Evolutionary conservation across 768 basidiomycete species (phyloP), one percentile per base, ranked within the genome.

Genomic region (Podaxis rugospora): DNA sequence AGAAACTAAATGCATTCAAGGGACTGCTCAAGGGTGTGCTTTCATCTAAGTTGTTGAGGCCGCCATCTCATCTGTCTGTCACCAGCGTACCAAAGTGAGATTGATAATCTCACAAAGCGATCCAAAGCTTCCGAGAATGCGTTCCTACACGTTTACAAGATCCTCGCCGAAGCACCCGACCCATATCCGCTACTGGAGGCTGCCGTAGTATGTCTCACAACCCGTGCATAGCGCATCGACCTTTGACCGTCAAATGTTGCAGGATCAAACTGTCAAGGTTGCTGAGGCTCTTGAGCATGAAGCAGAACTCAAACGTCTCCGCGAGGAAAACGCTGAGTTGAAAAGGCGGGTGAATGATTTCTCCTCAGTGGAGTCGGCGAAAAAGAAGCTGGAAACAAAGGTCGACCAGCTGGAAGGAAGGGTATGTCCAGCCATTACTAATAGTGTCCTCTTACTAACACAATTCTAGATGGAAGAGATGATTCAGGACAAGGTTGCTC

Each of bases 131-230:
- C 95, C 9, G 97, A 99, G 79, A 95, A 91, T 68, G 92, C 95
- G 0, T 98, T 99, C 74, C 79, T 98, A n/a, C 93, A 88, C 67
- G 89, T 95, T 18, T 98, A 98, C 81, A 98, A 98, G 71, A 85
- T 96, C 21, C 75, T 99, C 6, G 95, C 96, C 0, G 97, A 99
- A 69, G 96, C 93, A 2, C 97, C 96, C 0, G 97, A 99, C 71
- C 97, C 97, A 14, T 97, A 96, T 71, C 97, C 97, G 7, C 80
- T 98, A 5, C 85, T 99, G 13, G 96, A 99, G 69, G 93, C 88
- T 11, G 95, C 94, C 10, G 92, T 98, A 32, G 92, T 93, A 70
- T 71, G 66, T 64, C 28, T 11, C 50, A 42, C 35, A 57, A 9
- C 25, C 23, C 18, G 21, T 23, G 23, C 23, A 11, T 3, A 49